A percentile compares a stretch with the other conserved stretches of the same genome.
Conservation (phyloP, 2,329 filamentous ascomycete species). For the Hirsutella minnesotensis region DNA sequence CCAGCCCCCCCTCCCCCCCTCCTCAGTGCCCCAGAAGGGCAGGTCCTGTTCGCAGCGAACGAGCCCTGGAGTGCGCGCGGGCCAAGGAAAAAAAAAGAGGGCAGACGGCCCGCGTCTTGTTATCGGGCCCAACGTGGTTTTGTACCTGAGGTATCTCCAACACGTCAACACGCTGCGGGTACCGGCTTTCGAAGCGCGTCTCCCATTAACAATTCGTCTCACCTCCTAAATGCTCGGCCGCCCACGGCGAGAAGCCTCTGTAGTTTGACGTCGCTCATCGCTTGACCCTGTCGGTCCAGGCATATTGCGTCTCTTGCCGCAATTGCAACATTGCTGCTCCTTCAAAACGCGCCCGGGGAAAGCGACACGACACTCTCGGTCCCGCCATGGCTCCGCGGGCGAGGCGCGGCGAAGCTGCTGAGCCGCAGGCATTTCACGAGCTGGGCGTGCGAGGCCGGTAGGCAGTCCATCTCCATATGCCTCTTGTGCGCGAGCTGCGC, state of each 20-base stretch:
- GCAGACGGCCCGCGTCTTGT: background rate
- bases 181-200: background rate
- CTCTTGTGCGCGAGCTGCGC: background rate
- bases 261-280: no score
- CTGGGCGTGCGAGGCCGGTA: conserved; percentile 26
- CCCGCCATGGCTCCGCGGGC: conserved; percentile 21
- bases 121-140: background rate
- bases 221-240: no score
- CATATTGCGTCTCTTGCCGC: no score
- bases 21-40: no score
- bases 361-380: background rate
- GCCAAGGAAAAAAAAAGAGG: no score
- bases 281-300: no score
- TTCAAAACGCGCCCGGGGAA: no score
- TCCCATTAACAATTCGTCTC: background rate
- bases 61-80: no score
- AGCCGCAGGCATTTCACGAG: conserved; percentile 20
- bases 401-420: conserved; percentile 16
- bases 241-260: no score
- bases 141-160: conserved; percentile 2
- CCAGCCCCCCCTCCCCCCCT: no score
- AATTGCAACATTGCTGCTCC: no score
- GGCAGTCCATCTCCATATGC: conserved; percentile 5
- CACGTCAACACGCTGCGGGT: conserved; percentile 8
- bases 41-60: no score